Base-by-base conservation (phyloP, 768 basidiomycete genomes). In the Russula sp. region DNA sequence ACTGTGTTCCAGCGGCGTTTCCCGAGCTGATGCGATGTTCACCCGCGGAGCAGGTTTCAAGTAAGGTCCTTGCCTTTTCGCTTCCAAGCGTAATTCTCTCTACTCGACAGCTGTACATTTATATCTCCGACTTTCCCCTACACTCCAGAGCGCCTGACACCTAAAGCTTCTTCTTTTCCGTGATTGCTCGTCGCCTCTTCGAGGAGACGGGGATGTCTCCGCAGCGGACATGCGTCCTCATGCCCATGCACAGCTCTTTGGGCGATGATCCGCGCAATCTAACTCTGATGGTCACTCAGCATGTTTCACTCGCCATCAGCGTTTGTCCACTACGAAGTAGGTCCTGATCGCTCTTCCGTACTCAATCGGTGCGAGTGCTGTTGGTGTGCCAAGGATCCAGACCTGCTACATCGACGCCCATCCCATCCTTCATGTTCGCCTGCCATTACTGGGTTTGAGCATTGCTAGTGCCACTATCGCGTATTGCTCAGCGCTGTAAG, bases 61-160 rank as follows among this genome's bases (percentile, higher is more conserved):
- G n/a, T 52, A 32, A 34, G 16, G 37, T 5, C 42, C 20, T 44
- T 51, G 44, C 34, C 56, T 52, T 57, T 57, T 58, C 55, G 61
- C 55, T 32, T 57, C 50, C 55, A 39, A 18, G 27, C 48, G 27
- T 27, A 27, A 27, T 27, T 27, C 27, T 27, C 27, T 27, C 27
- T 32, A 49, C 47, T 56, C 61, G 61, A 49, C 18, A 18, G 22
- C 49, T 62, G 50, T 62, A 44, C 50, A 37, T 42, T 35, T 37
- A 13, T 59, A 35, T 42, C 31, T 45, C 52, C 52, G 57, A 11
- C 6, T 22, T 53, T 35, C 14, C 20, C 59, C 50, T 40, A 40
- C 32, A 32, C 44, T 7, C 16, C n/a, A 63, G 27, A 34, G 45
- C 57, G 51, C 32, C 51, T 51, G 49, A 20, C 31, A 27, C 27